Conservation (phyloP, 257 asterid species). For the Scutellaria minor region DNA sequence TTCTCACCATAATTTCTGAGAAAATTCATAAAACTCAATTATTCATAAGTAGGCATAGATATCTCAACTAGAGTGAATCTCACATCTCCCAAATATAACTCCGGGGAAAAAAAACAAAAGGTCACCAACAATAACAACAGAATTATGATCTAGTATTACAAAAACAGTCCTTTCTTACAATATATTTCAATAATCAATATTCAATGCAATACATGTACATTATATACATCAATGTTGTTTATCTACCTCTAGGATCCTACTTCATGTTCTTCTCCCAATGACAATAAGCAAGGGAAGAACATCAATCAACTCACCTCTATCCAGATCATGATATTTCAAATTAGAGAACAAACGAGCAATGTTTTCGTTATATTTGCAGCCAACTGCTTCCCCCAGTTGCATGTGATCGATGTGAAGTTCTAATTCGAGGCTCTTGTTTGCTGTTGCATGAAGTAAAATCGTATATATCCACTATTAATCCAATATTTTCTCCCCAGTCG, state of each 20-base stretch:
- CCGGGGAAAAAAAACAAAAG: not conserved
- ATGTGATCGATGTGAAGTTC: not conserved
- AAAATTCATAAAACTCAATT: too few species aligned
- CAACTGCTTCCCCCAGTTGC: not conserved
- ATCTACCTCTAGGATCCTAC: conserved; percentile 31
- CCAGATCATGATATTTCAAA: not conserved
- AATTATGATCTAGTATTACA: not conserved
- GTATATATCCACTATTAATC: conserved; percentile 40
- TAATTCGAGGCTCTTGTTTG: conserved; percentile 27
- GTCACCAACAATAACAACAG: not conserved
- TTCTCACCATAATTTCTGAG: too few species aligned
- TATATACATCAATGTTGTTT: conserved; percentile 38
- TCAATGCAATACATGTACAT: conserved; percentile 18
- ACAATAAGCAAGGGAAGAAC: conserved; percentile 5
- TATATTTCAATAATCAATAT: conserved; percentile 9
- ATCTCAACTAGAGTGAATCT: too few species aligned
- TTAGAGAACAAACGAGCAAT: not conserved
- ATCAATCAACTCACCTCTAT: not conserved
- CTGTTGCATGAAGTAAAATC: not conserved
- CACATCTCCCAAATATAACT: not conserved
- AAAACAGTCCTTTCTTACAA: conserved; percentile 3
- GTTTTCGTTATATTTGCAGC: not conserved
- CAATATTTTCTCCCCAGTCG: conserved; percentile 84
- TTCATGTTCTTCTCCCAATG: not conserved
- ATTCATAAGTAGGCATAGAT: too few species aligned